phyloP scores from a whole-genome alignment of 1,139 yeast species.

The Geotrichum klebahnii region DNA sequence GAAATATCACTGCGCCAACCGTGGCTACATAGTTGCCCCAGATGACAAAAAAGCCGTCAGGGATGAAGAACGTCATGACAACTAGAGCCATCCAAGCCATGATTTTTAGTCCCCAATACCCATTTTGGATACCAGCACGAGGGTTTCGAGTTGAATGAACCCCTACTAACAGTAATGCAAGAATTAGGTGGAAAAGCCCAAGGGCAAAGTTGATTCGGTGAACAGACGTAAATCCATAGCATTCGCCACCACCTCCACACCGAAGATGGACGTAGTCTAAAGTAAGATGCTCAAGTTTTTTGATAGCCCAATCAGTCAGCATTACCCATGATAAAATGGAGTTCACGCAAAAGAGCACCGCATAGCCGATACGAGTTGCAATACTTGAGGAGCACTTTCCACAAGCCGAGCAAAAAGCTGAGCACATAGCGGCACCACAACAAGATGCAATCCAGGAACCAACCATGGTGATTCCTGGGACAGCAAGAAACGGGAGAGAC shows the following conservation, averaged over 20 bases:
- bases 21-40: constrained; percentile 92
- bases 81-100: constrained; percentile 57
- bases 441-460: constrained; percentile 75
- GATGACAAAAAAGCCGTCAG: constrained; percentile 78
- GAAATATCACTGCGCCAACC: constrained; percentile 74
- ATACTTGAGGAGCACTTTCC: constrained; percentile 64
- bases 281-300: constrained; percentile 68
- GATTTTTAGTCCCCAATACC: constrained; percentile 78
- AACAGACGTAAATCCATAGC: constrained; percentile 89
- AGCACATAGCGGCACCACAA: constrained; percentile 78
- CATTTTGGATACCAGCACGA: constrained; percentile 80
- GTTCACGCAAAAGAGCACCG: constrained; percentile 68
- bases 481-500: constrained; percentile 58
- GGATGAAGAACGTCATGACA: constrained; percentile 67
- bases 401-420: constrained; percentile 56
- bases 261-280: constrained; percentile 59
- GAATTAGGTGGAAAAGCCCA: constrained; percentile 68
- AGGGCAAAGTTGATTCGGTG: constrained; percentile 86
- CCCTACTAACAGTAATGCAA: constrained; percentile 65
- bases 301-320: constrained; percentile 74
- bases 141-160: constrained; percentile 78
- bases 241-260: constrained; percentile 58
- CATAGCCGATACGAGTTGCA: constrained; percentile 78
- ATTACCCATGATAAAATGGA: constrained; percentile 87
- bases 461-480: constrained; percentile 51